Evolutionary conservation across 495 filamentous ascomycete genomes (phyloP), one percentile per base, ranked within the genome.

Genomic region (Aspergillus asperescens): DNA sequence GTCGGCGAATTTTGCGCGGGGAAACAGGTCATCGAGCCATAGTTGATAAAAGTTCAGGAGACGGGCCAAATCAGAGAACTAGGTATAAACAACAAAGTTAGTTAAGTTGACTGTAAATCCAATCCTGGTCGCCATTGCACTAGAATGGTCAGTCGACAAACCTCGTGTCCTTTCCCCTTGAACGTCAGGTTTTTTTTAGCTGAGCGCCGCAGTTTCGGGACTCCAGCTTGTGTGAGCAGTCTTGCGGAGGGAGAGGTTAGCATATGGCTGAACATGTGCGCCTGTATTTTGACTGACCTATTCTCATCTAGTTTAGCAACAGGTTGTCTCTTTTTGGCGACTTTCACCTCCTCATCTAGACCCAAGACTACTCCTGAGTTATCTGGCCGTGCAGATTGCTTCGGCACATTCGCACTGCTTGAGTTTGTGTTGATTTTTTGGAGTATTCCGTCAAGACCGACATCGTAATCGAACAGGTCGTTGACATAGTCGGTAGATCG

Each of bases 1-100:
- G 61, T 99, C 94, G 20, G 86, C 76, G 53, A 99, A 97, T 62
- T 90, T 94, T 1, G 91, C 93, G 57, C 91, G 89, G 37, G 93
- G 94, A 59, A 89, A 99, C 20, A 99, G 76, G 53, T 95, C 89
- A 64, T 99, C 93, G 5, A 97, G 88, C 93, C 93, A 99, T 56
- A 94, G 70, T 64, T 97, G 93, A 65, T 97, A 99, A 62, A 90
- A 86, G 35, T 86, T 85, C 52, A 99, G 79, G 9, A 99, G 77
- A 42, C 84, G 82, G 2, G 85, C 78, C 2, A 89, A 78, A 65
- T 99, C 93, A 24, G 83, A 84, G 66, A 90, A 99, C 89, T 96
- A 52, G 29, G 34, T 31, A 9, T 15, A 25, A 18, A 23, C n/a
- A 41, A 31, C 15, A 20, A 19, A 16, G 27, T 48, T 16, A 24